These are phyloP conservation scores for Beauveria scarabaeidicola DNA, from an alignment of 2,329 filamentous ascomycete species.

Conservation along the genomic window DNA sequence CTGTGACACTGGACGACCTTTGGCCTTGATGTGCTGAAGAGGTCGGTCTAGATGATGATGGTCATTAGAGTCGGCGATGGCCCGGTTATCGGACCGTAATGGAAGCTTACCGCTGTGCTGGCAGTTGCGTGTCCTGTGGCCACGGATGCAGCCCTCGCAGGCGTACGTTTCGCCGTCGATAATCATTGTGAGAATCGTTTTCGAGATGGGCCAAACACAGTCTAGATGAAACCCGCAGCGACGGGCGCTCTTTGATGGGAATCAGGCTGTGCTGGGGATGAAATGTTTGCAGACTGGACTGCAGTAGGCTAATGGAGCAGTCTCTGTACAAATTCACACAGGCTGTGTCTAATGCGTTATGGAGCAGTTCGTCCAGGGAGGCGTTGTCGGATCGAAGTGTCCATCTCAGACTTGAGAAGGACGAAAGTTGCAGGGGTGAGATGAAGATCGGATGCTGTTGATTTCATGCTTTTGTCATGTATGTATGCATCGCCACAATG, in stretches of 20 bases:
- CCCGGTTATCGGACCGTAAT: neutral
- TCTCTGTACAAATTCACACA: neutral
- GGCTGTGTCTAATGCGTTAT: neutral
- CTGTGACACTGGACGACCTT: conserved; percentile 9
- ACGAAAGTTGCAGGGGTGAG: neutral
- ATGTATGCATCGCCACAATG: neutral
- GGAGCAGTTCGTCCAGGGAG: neutral
- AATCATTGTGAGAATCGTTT: neutral
- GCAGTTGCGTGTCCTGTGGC: conserved; percentile 9
- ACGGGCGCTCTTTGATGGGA: neutral
- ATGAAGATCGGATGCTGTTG: neutral
- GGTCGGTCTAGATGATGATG: neutral
- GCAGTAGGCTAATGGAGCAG: neutral
- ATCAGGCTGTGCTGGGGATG: neutral
- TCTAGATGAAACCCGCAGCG: neutral
- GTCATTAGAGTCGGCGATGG: neutral
- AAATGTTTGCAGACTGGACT: neutral
- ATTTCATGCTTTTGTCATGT: neutral
- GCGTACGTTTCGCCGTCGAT: conserved; percentile 10
- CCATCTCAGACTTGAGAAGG: neutral
- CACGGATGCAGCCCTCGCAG: conserved; percentile 10
- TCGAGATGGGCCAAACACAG: neutral
- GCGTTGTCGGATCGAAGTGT: neutral
- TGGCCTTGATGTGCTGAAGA: conserved; percentile 5
- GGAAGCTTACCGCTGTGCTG: conserved; percentile 18